Base-by-base conservation (phyloP, 2,329 filamentous ascomycete species). In the Paracorniculantispora psalliotae region DNA sequence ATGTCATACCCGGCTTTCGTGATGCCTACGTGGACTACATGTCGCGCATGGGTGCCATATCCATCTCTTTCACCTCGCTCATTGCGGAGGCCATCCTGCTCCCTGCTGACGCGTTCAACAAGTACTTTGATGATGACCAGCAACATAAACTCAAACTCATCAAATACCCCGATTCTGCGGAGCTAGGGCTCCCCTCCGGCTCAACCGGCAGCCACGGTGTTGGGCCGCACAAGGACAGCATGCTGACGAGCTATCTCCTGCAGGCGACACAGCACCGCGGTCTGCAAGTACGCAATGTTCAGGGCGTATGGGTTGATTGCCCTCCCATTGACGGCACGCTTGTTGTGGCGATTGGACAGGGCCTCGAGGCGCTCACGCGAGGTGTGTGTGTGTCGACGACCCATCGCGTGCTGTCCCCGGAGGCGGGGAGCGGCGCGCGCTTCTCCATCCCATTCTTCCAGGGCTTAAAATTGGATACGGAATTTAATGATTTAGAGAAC, bases 71-170 rank as follows among this genome's bases (percentile, higher is more conserved):
- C 75, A 93, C 90, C 1, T 84, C 83, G 12, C 81, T 96, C 30
- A 89, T 96, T 65, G 91, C 91, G 62, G 90, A 96, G 75, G 88
- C 90, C n/a, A 88, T 96, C 62, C 82, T 83, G 10, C 79, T 96
- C 6, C 84, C 88, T 0, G 62, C 79, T 0, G 74, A 81, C 53
- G 90, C 91, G 0, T 96, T 96, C 72, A 77, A 84, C 68, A 85
- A 83, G 66, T 96, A 92, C 78, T 93, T 93, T 73, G 90, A 92
- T 69, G 66, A 80, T 77, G 72, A 81, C 65, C 78, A 83, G 76
- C 91, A 94, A 75, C 90, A 96, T 76, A 96, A 96, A 77, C 81
- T 96, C 67, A 96, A 96, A 77, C 87, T 96, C 61, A 87, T 96
- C 61, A 91, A 90, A 75, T 96, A 94, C 69, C 91, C 91, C 0